phyloP scores from a whole-genome alignment of 257 asterid species.

The Ajuga chamaepitys region DNA sequence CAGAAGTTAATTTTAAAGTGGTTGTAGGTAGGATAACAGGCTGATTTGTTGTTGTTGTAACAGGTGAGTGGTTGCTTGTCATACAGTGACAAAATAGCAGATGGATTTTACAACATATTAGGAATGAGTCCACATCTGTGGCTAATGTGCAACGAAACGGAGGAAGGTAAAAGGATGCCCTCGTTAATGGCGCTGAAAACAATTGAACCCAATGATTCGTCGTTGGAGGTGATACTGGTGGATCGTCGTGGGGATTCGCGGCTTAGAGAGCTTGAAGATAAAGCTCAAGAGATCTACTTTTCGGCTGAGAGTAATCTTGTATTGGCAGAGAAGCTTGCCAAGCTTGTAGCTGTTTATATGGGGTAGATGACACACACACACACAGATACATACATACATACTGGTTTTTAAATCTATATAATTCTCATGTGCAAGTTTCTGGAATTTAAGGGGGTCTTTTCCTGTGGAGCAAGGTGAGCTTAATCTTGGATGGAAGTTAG shows the following conservation, averaged over 20 bases:
- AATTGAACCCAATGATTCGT: conserved; percentile 52
- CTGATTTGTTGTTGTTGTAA: too few relatives aligned
- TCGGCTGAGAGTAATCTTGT: conserved; percentile 60
- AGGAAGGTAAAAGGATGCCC: conserved; percentile 75
- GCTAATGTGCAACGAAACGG: conserved; percentile 79
- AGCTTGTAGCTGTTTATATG: conserved; percentile 89
- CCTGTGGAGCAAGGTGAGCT: conserved; percentile 87
- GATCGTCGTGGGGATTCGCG: conserved; percentile 77
- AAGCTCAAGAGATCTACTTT: conserved; percentile 80
- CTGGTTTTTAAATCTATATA: not conserved
- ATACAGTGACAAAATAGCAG: conserved; percentile 71
- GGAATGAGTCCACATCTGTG: conserved; percentile 92
- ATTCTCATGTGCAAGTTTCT: conserved; percentile 19
- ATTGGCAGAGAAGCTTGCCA: conserved; percentile 77
- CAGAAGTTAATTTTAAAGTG: too few relatives aligned
- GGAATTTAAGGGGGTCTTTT: conserved; percentile 76
- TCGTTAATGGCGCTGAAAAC: conserved; percentile 62
- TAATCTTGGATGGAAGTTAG: conserved; percentile 59
- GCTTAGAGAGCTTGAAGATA: conserved; percentile 89
- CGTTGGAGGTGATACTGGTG: conserved; percentile 75
- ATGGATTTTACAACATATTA: conserved; percentile 82
- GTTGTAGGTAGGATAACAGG: too few relatives aligned
- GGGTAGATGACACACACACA: conserved; percentile 74
- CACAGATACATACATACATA: too few relatives aligned
- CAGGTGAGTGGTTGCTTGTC: conserved; percentile 93